These are phyloP conservation scores for Inosperma sp. DNA, from an alignment of 768 basidiomycete species.

Conservation along the genomic window DNA sequence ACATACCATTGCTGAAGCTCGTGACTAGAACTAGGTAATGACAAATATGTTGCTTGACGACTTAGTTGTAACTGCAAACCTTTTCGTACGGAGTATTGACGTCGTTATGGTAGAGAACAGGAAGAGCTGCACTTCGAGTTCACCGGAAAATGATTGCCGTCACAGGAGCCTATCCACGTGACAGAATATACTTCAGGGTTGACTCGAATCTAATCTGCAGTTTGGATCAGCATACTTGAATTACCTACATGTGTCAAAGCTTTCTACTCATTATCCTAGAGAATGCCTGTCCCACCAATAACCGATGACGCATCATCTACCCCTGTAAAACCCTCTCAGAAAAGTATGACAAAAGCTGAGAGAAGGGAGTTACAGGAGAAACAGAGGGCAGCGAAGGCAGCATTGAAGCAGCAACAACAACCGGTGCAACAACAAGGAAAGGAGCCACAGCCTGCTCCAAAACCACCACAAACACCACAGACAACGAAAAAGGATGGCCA, in stretches of 20 bases:
- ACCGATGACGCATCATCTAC: constrained; percentile 22
- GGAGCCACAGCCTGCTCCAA: constrained; percentile 18
- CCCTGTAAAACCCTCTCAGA: constrained; percentile 48
- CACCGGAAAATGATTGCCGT: too few species aligned
- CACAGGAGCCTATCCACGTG: background rate
- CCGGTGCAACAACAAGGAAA: constrained; percentile 17
- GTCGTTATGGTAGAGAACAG: too few species aligned
- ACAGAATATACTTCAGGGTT: background rate
- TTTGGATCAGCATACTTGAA: background rate
- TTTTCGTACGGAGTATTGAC: too few species aligned
- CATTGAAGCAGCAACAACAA: constrained; percentile 34
- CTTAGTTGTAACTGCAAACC: too few species aligned
- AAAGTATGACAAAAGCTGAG: constrained; percentile 76
- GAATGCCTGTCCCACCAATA: constrained; percentile 35
- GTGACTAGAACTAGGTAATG: too few species aligned
- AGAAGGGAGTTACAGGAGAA: constrained; percentile 74
- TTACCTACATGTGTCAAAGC: background rate
- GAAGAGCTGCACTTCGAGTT: too few species aligned
- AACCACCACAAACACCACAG: constrained; percentile 1
- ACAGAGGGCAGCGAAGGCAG: constrained; percentile 72
- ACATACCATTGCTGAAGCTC: too few species aligned
- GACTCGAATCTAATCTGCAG: background rate
- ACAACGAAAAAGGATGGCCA: constrained; percentile 15
- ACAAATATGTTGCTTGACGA: too few species aligned
- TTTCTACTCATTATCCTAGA: background rate